phyloP scores from a whole-genome alignment of 1,139 yeast genomes.

The Keqinozyma sinolaborantium region DNA sequence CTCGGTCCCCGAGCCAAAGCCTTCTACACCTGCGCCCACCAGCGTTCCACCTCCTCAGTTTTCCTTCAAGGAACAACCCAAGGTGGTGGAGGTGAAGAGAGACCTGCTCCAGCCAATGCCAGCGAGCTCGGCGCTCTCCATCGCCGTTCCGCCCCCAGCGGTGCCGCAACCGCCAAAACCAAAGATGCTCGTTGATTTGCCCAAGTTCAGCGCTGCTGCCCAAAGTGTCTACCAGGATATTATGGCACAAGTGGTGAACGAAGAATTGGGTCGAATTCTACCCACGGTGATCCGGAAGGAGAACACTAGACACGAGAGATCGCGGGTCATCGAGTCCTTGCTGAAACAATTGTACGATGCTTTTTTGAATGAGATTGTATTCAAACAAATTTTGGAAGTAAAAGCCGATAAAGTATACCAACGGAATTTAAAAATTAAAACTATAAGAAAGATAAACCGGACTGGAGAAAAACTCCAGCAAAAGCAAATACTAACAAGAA shows the following conservation, averaged over 20 bases:
- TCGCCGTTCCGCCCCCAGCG: background rate
- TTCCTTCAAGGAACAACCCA: background rate
- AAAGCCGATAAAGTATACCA: conserved; percentile 34
- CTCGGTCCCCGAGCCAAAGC: background rate
- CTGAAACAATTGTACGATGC: conserved; percentile 53
- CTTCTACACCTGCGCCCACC: background rate
- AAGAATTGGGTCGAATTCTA: conserved; percentile 24
- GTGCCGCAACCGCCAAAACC: background rate
- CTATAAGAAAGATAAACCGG: conserved; percentile 19
- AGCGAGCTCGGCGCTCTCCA: no score
- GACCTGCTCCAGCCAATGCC: no score
- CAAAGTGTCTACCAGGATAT: conserved; percentile 23
- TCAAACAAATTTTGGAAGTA: conserved; percentile 36
- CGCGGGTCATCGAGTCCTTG: conserved; percentile 30
- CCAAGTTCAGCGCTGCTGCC: conserved; percentile 17
- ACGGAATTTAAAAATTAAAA: conserved; percentile 18
- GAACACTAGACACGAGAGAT: conserved; percentile 20
- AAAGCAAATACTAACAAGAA: conserved; percentile 21
- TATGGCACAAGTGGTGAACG: conserved; percentile 25
- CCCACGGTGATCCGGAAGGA: conserved; percentile 21
- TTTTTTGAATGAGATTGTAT: conserved; percentile 55
- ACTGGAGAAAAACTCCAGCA: conserved; percentile 21
- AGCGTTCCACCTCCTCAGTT: no score
- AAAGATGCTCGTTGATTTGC: conserved; percentile 15
- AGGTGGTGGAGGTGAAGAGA: background rate